These are phyloP conservation scores for Fraxinus baroniana DNA, from an alignment of 305 asterid genomes.

Conservation along the genomic window DNA sequence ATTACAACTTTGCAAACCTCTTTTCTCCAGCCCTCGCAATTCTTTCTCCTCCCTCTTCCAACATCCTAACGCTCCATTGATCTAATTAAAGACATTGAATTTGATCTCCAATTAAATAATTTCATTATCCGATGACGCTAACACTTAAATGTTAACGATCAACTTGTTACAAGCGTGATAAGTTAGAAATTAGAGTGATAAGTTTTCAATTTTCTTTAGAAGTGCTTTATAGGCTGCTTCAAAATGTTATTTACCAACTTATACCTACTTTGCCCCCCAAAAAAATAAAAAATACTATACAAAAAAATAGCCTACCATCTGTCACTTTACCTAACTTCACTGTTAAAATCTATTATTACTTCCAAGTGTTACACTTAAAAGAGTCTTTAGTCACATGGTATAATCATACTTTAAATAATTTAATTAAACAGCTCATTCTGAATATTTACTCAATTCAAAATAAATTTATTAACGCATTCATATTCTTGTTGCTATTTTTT, in stretches of 20 bases:
- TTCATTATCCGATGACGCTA: too few relatives aligned
- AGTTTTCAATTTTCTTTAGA: background rate
- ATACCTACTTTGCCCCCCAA: background rate
- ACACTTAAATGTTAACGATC: too few relatives aligned
- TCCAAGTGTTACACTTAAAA: background rate
- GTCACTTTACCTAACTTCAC: background rate
- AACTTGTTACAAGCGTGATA: too few relatives aligned
- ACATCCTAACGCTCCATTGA: too few relatives aligned
- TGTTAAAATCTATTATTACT: conserved; percentile 11
- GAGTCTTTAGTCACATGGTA: background rate
- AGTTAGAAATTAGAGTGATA: background rate
- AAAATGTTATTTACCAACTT: background rate
- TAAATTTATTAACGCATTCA: background rate
- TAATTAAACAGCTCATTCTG: background rate
- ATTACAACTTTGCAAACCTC: too few relatives aligned
- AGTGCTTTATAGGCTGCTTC: background rate
- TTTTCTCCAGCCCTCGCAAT: too few relatives aligned
- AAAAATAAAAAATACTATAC: background rate
- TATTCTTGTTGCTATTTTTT: background rate
- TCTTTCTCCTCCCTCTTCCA: too few relatives aligned
- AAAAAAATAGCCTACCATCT: background rate
- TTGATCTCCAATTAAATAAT: too few relatives aligned
- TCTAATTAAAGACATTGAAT: too few relatives aligned
- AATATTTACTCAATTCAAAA: background rate
- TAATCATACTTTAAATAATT: background rate